phyloP scores from a whole-genome alignment of 768 basidiomycete species.

The Neoboletus subvelutipes region DNA sequence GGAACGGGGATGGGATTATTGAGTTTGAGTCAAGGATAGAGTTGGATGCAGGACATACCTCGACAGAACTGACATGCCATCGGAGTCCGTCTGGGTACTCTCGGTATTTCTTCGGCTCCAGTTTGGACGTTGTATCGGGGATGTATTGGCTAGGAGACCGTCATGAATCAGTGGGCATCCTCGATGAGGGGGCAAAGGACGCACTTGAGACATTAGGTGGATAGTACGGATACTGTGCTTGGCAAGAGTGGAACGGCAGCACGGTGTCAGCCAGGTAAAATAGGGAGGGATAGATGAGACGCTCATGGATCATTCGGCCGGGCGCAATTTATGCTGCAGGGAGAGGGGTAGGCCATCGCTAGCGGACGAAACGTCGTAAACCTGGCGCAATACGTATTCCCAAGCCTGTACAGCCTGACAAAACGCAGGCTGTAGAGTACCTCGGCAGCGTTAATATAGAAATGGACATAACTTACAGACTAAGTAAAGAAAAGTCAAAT shows the following conservation, averaged over 20 bases:
- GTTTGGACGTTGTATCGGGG: conserved; percentile 13
- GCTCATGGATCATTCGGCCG: conserved; percentile 2
- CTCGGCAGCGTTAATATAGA: conserved; percentile 34
- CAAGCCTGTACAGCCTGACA: conserved; percentile 35
- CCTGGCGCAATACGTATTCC: conserved; percentile 33
- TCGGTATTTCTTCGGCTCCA: conserved; percentile 22
- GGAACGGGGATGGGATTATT: neutral
- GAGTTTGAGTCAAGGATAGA: neutral
- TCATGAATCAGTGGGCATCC: neutral
- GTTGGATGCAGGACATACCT: conserved; percentile 36
- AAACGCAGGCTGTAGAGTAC: conserved; percentile 17
- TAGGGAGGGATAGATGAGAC: conserved; percentile 12
- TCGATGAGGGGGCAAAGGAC: conserved; percentile 4
- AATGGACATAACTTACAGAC: conserved; percentile 14
- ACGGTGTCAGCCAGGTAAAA: neutral
- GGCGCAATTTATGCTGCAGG: conserved; percentile 31
- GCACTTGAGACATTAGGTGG: conserved; percentile 27
- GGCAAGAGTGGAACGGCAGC: neutral
- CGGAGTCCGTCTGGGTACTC: conserved; percentile 48
- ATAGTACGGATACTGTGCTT: conserved; percentile 1
- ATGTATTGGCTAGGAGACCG: conserved; percentile 11
- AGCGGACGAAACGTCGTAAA: conserved; percentile 29
- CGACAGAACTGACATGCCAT: conserved; percentile 79
- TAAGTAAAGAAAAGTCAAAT: conserved; percentile 26
- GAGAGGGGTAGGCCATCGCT: conserved; percentile 24